Base-by-base conservation (phyloP, 257 asterid species). In the Solanum stenotomum region DNA sequence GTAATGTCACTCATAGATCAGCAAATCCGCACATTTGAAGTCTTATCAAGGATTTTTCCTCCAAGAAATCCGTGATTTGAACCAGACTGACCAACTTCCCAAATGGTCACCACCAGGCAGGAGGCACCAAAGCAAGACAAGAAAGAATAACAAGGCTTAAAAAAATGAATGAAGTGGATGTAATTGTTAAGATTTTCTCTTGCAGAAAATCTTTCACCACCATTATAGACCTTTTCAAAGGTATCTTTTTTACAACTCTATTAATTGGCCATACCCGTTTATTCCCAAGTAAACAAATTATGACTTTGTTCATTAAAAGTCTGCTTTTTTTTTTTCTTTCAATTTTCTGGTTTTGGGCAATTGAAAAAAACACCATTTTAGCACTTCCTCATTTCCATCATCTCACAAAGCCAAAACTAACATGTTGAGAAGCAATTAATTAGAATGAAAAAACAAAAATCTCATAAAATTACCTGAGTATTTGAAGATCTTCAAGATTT, bases 401-500 rank as follows among this genome's bases (percentile, higher is more conserved):
- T 63, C 71, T 63, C 71, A 63, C 33, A 63, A 63, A n/a, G 31
- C 20, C 61, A 72, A 13, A 3, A 52, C n/a, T 15, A 56, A 31
- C 29, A 42, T 14, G 16, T 49, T 71, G 46, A 38, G 18, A 72
- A 27, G 15, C 68, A 67, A 81, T 11, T 44, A 67, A 68, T 11
- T 46, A 16, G 44, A 86, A 44, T 35, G 12, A 49, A 5, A 81
- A 81, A 27, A 27, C 2, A 27, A 29, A 38, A 31, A 40, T 6
- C 2, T 15, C 61, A 78, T n/a, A 23, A 2, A 35, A 75, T 31
- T 87, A 96, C 99, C 97, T 95, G 89, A 96, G 98, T 87, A 94
- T 89, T 89, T 96, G 99, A 83, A 96, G 93, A 92, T 96, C 99
- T 90, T 95, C 89, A 37, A 96, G 95, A 84, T 97, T 90, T 83